These are phyloP conservation scores for Macadamia tetraphylla DNA, from an alignment of 164 flowering plant genomes.

Conservation along the genomic window DNA sequence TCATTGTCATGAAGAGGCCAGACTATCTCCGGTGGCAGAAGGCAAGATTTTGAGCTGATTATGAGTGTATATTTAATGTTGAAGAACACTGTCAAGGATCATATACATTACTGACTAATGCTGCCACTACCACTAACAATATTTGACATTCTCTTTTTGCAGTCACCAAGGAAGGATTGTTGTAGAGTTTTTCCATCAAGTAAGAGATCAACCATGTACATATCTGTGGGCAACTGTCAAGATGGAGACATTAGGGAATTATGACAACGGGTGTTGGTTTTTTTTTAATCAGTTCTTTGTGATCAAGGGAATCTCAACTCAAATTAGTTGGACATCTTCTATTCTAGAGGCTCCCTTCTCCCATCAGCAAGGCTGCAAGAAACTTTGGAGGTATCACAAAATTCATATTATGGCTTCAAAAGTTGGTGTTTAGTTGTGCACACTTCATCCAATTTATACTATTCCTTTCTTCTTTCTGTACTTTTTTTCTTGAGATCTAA, in stretches of 20 bases:
- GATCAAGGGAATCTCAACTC: neutral
- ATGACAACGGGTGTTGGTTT: slow-evolving; percentile 8
- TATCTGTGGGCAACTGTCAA: slow-evolving; percentile 49
- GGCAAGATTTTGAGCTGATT: slow-evolving; percentile 22
- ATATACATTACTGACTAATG: neutral
- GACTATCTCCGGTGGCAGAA: slow-evolving; percentile 61
- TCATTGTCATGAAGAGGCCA: slow-evolving; percentile 55
- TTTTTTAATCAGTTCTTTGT: neutral
- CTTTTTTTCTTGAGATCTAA: no score
- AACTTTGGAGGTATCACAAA: neutral
- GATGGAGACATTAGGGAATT: slow-evolving; percentile 49
- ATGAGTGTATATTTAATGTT: neutral
- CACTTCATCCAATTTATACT: no score
- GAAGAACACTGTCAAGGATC: neutral
- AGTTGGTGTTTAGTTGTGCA: neutral
- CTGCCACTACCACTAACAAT: neutral
- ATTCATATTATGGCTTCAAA: neutral
- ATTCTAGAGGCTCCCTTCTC: neutral
- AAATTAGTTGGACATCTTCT: neutral
- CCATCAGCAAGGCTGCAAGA: no score
- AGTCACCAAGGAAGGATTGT: slow-evolving; percentile 89
- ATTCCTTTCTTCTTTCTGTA: no score
- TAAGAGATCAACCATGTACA: slow-evolving; percentile 30
- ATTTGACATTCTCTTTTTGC: slow-evolving; percentile 17
- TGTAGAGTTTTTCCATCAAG: slow-evolving; percentile 54